phyloP scores from a whole-genome alignment of 2,329 filamentous ascomycete species.

The Emmonsiellopsis sp. region DNA sequence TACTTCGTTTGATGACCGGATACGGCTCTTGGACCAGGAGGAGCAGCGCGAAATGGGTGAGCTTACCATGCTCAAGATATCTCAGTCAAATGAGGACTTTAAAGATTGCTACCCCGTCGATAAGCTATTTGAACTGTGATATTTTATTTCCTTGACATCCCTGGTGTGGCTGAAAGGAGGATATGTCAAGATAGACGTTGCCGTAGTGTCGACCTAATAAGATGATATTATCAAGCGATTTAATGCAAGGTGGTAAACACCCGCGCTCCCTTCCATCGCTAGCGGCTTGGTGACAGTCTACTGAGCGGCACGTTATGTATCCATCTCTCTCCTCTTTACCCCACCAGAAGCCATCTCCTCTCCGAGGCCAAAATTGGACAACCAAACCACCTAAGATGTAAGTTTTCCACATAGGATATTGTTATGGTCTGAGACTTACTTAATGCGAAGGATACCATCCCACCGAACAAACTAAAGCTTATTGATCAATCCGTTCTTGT shows the following conservation, averaged over 20 bases:
- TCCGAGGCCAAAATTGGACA: background rate
- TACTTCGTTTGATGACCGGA: constrained; percentile 2
- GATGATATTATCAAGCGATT: too few species aligned
- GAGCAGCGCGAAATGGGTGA: background rate
- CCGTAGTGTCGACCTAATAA: too few species aligned
- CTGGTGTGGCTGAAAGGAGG: background rate
- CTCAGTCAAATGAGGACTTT: background rate
- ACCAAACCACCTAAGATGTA: background rate
- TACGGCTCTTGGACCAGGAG: background rate
- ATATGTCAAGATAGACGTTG: too few species aligned
- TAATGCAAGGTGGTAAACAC: background rate
- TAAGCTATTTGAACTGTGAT: background rate
- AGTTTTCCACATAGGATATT: background rate
- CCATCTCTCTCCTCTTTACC: background rate
- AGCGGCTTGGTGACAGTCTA: background rate
- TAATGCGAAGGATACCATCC: background rate
- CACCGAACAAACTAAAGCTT: background rate
- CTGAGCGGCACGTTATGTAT: background rate
- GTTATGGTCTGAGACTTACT: background rate
- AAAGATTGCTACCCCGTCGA: background rate
- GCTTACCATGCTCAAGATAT: background rate
- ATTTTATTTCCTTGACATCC: background rate
- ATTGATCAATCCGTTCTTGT: background rate
- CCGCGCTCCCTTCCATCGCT: background rate
- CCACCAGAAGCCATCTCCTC: background rate